phyloP scores from a whole-genome alignment of 75 land plant species.

The Adiantum capillusveneris region DNA sequence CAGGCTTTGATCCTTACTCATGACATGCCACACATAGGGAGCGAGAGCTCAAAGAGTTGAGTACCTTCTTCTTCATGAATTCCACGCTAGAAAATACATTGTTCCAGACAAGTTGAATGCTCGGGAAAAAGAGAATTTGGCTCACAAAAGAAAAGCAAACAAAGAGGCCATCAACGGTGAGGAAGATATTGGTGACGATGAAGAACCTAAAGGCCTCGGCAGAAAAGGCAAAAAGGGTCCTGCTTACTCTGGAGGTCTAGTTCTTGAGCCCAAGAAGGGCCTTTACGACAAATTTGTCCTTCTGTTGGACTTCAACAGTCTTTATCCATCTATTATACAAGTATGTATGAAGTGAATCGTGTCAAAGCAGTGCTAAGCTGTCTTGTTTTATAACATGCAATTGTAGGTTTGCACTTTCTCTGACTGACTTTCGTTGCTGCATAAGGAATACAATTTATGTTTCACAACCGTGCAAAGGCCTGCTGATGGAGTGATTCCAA shows the following conservation, averaged over 20 bases:
- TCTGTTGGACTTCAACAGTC: slow-evolving; percentile 97
- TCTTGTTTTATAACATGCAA: background rate
- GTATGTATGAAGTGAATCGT: slow-evolving; percentile 15
- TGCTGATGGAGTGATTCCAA: slow-evolving; percentile 53
- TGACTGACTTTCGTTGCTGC: too few relatives aligned
- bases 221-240: slow-evolving; percentile 79
- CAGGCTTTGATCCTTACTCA: too few relatives aligned
- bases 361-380: background rate
- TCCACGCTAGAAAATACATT: slow-evolving; percentile 79
- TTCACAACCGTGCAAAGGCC: slow-evolving; percentile 92
- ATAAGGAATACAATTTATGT: slow-evolving; percentile 99
- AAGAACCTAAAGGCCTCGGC: slow-evolving; percentile 12
- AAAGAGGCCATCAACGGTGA: slow-evolving; percentile 27
- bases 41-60: slow-evolving; percentile 97
- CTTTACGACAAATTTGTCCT: slow-evolving; percentile 92
- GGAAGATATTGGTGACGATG: slow-evolving; percentile 33
- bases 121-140: slow-evolving; percentile 41
- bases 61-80: slow-evolving; percentile 88
- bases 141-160: slow-evolving; percentile 44
- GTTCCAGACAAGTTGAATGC: slow-evolving; percentile 81
- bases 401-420: slow-evolving; percentile 2
- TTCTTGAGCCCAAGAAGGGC: slow-evolving; percentile 95
- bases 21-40: slow-evolving; percentile 42
- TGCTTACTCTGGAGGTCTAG: slow-evolving; percentile 83
- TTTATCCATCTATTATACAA: slow-evolving; percentile 99